Evolutionary conservation across 2,329 filamentous ascomycete species (phyloP), one percentile per base, ranked within the genome.

Genomic region (Cercospora berteroae): DNA sequence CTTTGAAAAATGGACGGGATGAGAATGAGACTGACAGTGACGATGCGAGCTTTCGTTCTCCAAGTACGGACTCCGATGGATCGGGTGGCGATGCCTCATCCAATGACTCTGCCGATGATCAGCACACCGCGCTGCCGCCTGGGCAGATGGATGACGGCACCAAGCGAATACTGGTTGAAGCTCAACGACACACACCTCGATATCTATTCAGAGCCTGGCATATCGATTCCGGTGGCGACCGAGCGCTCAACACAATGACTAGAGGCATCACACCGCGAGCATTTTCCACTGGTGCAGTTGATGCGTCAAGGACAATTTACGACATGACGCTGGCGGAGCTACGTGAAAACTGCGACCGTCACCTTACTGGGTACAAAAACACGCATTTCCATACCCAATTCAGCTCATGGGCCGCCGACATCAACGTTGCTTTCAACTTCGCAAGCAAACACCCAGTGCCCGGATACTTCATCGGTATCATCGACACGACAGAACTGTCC

Each of bases 131-230:
- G 27, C 25, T 62, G 23, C 59, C 59, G 25, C 13, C 23, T 9
- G 59, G 39, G 5, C 2, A n/a, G 13, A 66, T 66, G 59, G 58
- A 57, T n/a, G 25, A 18, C n/a, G 16, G 16, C 13, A 57, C 50
- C n/a, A 66, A 66, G 33, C 44, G 31, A n/a, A 2, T 5, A 44
- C 50, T 66, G 18, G 20, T 66, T 9, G 18, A 63, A 13, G 64
- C 58, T 12, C 64, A 63, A 20, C 50, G 44, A 12, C 50, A 27
- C 23, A 66, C 64, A 16, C 64, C 64, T 39, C 44, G 64, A 44
- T 66, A 66, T 44, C 36, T 63, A 10, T 66, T 66, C 33, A 18
- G 64, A 58, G 58, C 25, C 10, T 66, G 64, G 64, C 23, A 48
- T 27, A 5, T 1, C 5, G 10, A 29, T 12, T 66, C 59, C 8